Evolutionary conservation across 1,284 basidiomycete species (phyloP).

Genomic region (Boletus mariae): DNA sequence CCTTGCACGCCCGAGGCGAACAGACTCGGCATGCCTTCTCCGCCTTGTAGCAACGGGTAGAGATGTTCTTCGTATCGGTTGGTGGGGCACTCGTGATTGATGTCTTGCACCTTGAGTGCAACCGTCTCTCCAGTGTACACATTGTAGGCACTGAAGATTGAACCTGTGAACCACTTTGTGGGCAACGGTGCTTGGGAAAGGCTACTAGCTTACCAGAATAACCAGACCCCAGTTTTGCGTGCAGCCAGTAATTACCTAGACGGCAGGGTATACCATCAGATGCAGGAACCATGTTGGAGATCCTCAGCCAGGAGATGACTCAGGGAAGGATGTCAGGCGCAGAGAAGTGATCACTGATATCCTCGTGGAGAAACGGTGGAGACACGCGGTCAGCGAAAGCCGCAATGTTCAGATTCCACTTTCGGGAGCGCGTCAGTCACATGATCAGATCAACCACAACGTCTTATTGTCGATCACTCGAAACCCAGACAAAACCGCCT

Average conservation of each 20-base stretch:
- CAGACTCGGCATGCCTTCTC: conserved; percentile 66
- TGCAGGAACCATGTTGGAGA: conserved; percentile 16
- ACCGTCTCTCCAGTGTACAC: conserved; percentile 55
- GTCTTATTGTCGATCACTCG: not conserved
- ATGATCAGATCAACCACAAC: conserved; percentile 13
- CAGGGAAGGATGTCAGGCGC: not conserved
- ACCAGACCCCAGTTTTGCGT: conserved; percentile 47
- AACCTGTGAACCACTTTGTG: conserved; percentile 38
- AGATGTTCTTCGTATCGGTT: conserved; percentile 65
- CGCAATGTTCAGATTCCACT: conserved; percentile 1
- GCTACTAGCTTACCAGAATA: conserved; percentile 44
- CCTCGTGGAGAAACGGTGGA: not conserved
- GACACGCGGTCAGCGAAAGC: conserved; percentile 9
- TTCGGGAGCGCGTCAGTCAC: conserved; percentile 30
- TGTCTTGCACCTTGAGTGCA: conserved; percentile 66
- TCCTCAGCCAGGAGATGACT: not conserved
- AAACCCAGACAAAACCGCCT: not conserved
- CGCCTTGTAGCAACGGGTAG: conserved; percentile 69
- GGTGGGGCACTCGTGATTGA: conserved; percentile 68
- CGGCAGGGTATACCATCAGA: conserved; percentile 35
- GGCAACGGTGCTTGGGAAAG: not conserved
- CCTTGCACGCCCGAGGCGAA: conserved; percentile 59
- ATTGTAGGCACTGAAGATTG: conserved; percentile 61
- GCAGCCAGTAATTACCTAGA: conserved; percentile 48
- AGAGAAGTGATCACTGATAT: not conserved